Evolutionary conservation across 805 yeast genomes (phyloP).

Genomic region (Schwanniomyces pseudopolymorphus): DNA sequence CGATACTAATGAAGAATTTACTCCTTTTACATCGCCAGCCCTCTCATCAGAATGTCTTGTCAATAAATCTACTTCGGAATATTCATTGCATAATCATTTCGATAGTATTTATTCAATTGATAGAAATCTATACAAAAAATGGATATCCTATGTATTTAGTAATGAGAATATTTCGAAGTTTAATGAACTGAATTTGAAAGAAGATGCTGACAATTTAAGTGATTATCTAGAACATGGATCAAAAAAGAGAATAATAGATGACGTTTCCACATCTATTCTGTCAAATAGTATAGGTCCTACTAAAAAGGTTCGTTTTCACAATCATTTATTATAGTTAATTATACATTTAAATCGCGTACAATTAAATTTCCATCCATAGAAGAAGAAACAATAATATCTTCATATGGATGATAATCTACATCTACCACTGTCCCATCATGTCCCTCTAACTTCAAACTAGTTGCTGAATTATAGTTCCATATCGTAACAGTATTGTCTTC

Average conservation of each 20-base stretch:
- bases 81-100: conserved; percentile 20
- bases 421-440: conserved; percentile 64
- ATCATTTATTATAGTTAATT: not conserved
- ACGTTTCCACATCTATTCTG: not conserved
- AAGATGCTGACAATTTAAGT: not conserved
- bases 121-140: conserved; percentile 10
- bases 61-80: conserved; percentile 15
- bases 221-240: not conserved
- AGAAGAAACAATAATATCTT: conserved; percentile 43
- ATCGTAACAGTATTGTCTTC: conserved; percentile 55
- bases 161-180: conserved; percentile 27
- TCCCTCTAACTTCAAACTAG: conserved; percentile 52
- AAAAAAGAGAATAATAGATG: not conserved
- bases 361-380: conserved; percentile 59
- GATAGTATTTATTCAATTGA: conserved; percentile 8
- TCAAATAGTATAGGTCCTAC: not conserved
- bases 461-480: conserved; percentile 60
- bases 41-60: not conserved
- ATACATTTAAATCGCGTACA: conserved; percentile 34
- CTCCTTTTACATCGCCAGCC: conserved; percentile 31
- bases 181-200: conserved; percentile 19
- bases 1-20: conserved; percentile 27
- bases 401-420: conserved; percentile 51
- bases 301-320: conserved; percentile 19
- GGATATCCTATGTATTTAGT: conserved; percentile 32